Percentiles rank a stretch among this genome's conserved stretches.
Evolutionary conservation across 805 yeast species (phyloP).

Genomic region (Metschnikowia koreensis): DNA sequence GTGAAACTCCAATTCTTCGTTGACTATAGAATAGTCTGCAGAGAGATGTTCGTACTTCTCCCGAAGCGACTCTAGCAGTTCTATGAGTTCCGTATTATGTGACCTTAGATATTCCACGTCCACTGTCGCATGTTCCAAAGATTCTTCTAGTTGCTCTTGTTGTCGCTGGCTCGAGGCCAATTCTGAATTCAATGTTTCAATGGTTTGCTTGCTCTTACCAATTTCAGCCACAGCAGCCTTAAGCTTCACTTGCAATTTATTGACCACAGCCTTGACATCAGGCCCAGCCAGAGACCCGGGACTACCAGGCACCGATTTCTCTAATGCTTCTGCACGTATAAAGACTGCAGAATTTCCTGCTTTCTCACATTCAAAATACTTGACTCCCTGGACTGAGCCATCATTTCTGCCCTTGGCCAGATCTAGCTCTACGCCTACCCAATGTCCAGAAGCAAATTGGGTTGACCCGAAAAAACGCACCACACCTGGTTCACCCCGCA

Average conservation of each 20-base stretch:
- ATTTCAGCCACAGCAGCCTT: slow-evolving; percentile 30
- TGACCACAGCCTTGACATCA: slow-evolving; percentile 28
- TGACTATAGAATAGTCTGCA: slow-evolving; percentile 29
- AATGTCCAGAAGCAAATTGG: slow-evolving; percentile 54
- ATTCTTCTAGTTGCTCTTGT: slow-evolving; percentile 18
- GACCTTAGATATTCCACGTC: slow-evolving; percentile 46
- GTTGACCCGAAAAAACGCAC: slow-evolving; percentile 54
- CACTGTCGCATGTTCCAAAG: slow-evolving; percentile 31
- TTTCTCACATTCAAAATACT: slow-evolving; percentile 41
- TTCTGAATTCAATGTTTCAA: slow-evolving; percentile 17
- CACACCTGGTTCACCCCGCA: slow-evolving; percentile 42
- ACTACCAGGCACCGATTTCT: not conserved
- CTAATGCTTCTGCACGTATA: slow-evolving; percentile 40
- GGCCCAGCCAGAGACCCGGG: slow-evolving; percentile 8
- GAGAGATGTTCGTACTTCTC: slow-evolving; percentile 28
- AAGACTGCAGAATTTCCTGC: slow-evolving; percentile 46
- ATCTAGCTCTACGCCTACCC: slow-evolving; percentile 52
- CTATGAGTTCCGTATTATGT: slow-evolving; percentile 28
- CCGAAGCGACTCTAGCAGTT: slow-evolving; percentile 25
- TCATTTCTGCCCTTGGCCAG: slow-evolving; percentile 45
- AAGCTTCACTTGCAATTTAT: slow-evolving; percentile 47
- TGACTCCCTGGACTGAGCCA: slow-evolving; percentile 44
- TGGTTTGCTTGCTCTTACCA: slow-evolving; percentile 18
- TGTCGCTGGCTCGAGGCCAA: slow-evolving; percentile 4
- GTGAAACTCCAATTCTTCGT: slow-evolving; percentile 37